phyloP scores from a whole-genome alignment of 2,329 filamentous ascomycete genomes.

The Xenoacremonium recifei region DNA sequence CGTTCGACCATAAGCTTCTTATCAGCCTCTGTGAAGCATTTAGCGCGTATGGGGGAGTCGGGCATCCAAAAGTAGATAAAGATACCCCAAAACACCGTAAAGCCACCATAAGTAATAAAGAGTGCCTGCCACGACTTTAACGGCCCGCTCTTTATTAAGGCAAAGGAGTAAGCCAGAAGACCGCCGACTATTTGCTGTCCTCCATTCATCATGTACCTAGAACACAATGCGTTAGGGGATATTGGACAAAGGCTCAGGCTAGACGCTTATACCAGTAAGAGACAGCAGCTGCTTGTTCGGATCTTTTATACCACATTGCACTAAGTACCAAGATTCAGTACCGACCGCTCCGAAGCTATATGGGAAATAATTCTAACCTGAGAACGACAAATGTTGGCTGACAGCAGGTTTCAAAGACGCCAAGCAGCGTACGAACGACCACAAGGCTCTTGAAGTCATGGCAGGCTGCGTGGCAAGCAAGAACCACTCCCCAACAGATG shows the following conservation, averaged over 20 bases:
- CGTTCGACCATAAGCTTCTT: conserved; percentile 62
- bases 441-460: conserved; percentile 60
- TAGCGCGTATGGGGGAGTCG: conserved; percentile 69
- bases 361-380: too few species aligned
- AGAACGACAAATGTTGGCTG: conserved; percentile 68
- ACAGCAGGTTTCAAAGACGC: conserved; percentile 69
- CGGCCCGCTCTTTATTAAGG: conserved; percentile 47
- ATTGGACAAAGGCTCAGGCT: too few species aligned
- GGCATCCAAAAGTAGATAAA: conserved; percentile 63
- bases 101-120: conserved; percentile 61
- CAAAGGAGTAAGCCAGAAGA: conserved; percentile 62
- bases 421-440: conserved; percentile 62
- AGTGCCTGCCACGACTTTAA: conserved; percentile 66
- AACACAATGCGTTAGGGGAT: too few species aligned
- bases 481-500: conserved; percentile 59
- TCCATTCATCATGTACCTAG: conserved; percentile 71
- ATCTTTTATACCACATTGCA: conserved; percentile 70
- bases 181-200: conserved; percentile 70
- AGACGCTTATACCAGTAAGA: conserved; percentile 75
- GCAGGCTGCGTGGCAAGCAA: conserved; percentile 62
- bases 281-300: conserved; percentile 65
- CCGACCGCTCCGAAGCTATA: too few species aligned
- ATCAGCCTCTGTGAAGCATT: conserved; percentile 64
- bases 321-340: too few species aligned
- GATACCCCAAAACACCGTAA: conserved; percentile 60